Percentiles rank a stretch among this genome's conserved stretches.
Conservation (phyloP, 495 filamentous ascomycete species). For the Sporormia fimetaria region DNA sequence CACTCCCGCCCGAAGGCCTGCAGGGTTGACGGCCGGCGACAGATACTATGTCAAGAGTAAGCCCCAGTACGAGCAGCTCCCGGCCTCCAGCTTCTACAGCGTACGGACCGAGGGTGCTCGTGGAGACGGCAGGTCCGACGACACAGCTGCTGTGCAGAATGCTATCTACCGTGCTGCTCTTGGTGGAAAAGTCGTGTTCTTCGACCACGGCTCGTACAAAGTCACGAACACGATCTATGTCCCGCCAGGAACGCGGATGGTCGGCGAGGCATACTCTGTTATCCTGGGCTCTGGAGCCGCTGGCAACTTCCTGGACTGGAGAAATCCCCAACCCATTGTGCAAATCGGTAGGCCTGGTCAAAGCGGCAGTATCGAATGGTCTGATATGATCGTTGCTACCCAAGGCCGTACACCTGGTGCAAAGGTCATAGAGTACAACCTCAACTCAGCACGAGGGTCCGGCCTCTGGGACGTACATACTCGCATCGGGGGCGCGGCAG, state of each 20-base stretch:
- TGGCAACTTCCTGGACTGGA: constrained; percentile 59
- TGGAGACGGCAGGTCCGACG: constrained; percentile 63
- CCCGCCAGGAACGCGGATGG: constrained; percentile 66
- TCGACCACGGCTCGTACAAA: constrained; percentile 83
- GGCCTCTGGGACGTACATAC: constrained; percentile 91
- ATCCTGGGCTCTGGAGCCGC: constrained; percentile 54
- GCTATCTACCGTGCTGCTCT: constrained; percentile 49
- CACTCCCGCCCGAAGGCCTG: constrained; percentile 44
- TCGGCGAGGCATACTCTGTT: constrained; percentile 83
- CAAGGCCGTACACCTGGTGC: constrained; percentile 71
- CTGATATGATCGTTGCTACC: constrained; percentile 70
- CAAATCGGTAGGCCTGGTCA: constrained; percentile 74
- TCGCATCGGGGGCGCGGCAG: constrained; percentile 70
- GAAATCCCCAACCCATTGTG: constrained; percentile 59
- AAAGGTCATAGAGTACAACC: constrained; percentile 85
- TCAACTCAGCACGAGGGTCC: constrained; percentile 57
- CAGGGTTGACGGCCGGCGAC: constrained; percentile 43
- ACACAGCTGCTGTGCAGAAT: constrained; percentile 59
- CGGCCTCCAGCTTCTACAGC: constrained; percentile 53
- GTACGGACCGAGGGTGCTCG: constrained; percentile 66
- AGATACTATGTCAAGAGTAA: constrained; percentile 55
- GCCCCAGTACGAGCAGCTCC: constrained; percentile 59
- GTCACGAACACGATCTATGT: constrained; percentile 75
- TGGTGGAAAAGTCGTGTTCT: constrained; percentile 63
- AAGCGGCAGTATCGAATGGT: constrained; percentile 68